phyloP scores from a whole-genome alignment of 805 yeast species.

The Lachancea lanzarotensis region DNA sequence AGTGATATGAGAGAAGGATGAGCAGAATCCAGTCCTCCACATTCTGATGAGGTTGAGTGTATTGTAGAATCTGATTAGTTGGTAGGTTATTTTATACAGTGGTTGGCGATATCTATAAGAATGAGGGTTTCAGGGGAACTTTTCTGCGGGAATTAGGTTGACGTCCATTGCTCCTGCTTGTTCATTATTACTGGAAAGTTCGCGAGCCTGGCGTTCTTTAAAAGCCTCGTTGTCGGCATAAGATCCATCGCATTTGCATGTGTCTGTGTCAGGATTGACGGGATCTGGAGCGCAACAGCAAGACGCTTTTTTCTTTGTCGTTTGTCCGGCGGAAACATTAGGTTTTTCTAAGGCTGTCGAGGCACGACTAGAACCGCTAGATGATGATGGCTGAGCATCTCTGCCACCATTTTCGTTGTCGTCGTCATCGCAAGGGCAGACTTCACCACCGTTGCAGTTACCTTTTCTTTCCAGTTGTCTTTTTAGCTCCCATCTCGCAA shows the following conservation, averaged over 20 bases:
- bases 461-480: slow-evolving; percentile 23
- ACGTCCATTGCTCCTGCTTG: slow-evolving; percentile 31
- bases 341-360: slow-evolving; percentile 4
- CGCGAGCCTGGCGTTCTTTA: slow-evolving; percentile 22
- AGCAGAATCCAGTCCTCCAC: neutral
- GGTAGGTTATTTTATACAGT: neutral
- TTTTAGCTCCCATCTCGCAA: slow-evolving; percentile 30
- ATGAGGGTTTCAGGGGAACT: slow-evolving; percentile 9
- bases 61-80: too few relatives aligned
- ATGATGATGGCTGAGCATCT: neutral
- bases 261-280: neutral
- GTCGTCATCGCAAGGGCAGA: slow-evolving; percentile 24
- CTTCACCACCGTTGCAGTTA: slow-evolving; percentile 26
- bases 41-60: too few relatives aligned
- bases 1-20: neutral
- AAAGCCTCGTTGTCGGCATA: slow-evolving; percentile 15
- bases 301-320: neutral
- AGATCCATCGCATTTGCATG: slow-evolving; percentile 11
- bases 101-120: neutral
- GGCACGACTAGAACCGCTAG: neutral
- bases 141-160: slow-evolving; percentile 26
- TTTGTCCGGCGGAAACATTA: too few relatives aligned
- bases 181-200: slow-evolving; percentile 23
- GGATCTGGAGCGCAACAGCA: slow-evolving; percentile 10
- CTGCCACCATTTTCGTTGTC: neutral